These are phyloP conservation scores for Zostera marina DNA, from an alignment of 116 monocot species.

Conservation along the genomic window DNA sequence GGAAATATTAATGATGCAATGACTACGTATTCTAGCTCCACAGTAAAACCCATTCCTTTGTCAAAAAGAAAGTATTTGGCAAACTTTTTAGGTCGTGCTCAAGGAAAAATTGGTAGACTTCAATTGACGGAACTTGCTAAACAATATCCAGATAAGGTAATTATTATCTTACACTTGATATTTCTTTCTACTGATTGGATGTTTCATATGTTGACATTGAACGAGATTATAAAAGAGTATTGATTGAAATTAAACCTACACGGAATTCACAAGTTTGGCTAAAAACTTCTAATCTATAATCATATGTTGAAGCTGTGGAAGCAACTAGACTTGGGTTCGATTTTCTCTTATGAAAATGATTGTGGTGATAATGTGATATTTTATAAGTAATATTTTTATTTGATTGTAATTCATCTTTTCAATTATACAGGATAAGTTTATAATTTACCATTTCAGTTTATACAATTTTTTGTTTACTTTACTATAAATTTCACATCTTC, in stretches of 20 bases:
- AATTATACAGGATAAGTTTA: too few relatives aligned
- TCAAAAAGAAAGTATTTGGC: constrained; percentile 83
- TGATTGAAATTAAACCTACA: not conserved
- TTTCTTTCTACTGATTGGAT: not conserved
- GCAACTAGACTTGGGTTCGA: not conserved
- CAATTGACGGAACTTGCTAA: constrained; percentile 67
- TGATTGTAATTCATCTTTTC: too few relatives aligned
- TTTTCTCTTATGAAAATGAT: too few relatives aligned
- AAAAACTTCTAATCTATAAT: not conserved
- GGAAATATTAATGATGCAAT: constrained; percentile 95
- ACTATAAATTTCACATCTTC: not conserved
- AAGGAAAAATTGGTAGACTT: constrained; percentile 87
- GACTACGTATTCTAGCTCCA: constrained; percentile 35
- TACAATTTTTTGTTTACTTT: constrained; percentile 1
- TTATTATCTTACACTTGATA: not conserved
- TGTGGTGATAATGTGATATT: too few relatives aligned
- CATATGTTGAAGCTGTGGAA: not conserved
- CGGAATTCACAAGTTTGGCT: not conserved
- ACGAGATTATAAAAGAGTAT: too few relatives aligned
- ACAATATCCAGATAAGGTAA: constrained; percentile 89
- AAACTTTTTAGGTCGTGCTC: constrained; percentile 92
- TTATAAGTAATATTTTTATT: too few relatives aligned
- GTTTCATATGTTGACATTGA: not conserved
- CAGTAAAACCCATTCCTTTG: constrained; percentile 51
- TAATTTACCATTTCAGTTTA: not conserved